Percentiles rank a stretch among this genome's conserved stretches.
These are phyloP conservation scores for Agrostemma githago DNA, from an alignment of 148 eudicot species.

Conservation along the genomic window DNA sequence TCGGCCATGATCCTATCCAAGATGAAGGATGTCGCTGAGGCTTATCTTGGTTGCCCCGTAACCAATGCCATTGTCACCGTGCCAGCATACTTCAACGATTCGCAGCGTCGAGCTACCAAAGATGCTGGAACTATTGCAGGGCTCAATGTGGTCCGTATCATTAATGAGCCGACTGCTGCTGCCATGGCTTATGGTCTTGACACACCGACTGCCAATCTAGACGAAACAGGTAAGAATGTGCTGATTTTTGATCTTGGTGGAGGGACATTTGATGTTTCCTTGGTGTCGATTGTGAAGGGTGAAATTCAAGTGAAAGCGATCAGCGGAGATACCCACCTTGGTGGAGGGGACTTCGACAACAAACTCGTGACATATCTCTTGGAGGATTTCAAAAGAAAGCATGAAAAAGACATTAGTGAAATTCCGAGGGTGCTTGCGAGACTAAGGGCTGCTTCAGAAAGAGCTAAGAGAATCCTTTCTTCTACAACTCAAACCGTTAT, in stretches of 20 bases:
- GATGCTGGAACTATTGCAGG: conserved; percentile 7
- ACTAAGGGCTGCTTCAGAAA: conserved; percentile 12
- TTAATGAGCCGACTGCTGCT: conserved; percentile 13
- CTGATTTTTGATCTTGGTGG: conserved; percentile 1
- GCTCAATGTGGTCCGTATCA: conserved; percentile 13
- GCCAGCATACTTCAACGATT: conserved; percentile 7
- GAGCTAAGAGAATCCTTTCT: conserved; percentile 13
- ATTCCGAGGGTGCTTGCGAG: conserved; percentile 8
- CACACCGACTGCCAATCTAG: too few relatives aligned
- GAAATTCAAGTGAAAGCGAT: conserved; percentile 1
- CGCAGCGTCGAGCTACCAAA: conserved; percentile 7
- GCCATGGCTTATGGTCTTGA: conserved; percentile 13
- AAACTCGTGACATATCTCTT: conserved; percentile 16
- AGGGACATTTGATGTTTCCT: conserved; percentile 18
- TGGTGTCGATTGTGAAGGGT: neutral
- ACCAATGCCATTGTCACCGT: conserved; percentile 6
- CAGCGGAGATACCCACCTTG: conserved; percentile 11
- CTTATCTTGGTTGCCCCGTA: neutral
- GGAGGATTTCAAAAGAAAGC: conserved; percentile 21
- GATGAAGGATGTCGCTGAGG: conserved; percentile 9
- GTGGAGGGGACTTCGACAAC: conserved; percentile 17
- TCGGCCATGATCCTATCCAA: conserved; percentile 12
- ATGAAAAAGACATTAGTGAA: conserved; percentile 1
- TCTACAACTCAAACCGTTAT: neutral
- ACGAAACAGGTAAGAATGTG: neutral